Evolutionary conservation across 495 filamentous ascomycete species (phyloP).

Genomic region (Halenospora varia): DNA sequence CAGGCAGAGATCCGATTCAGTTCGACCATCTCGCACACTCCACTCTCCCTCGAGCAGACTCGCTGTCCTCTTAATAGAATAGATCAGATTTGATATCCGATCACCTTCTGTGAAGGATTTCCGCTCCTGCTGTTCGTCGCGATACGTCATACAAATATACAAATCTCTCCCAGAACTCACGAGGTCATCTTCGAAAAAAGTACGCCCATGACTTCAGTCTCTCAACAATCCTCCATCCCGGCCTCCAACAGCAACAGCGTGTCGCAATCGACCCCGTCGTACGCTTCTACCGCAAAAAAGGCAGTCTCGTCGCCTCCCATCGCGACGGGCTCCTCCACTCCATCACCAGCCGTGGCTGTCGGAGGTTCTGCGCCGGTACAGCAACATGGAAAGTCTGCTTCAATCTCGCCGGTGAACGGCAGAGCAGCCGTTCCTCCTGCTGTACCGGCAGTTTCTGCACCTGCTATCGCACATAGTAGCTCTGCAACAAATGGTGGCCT

Average conservation of each 20-base stretch:
- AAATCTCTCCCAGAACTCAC: slow-evolving; percentile 6
- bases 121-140: slow-evolving; percentile 4
- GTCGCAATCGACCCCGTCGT: slow-evolving; percentile 59
- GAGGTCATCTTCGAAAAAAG: slow-evolving; percentile 21
- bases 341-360: slow-evolving; percentile 59
- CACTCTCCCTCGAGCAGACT: slow-evolving; percentile 12
- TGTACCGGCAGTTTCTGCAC: slow-evolving; percentile 49
- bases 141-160: slow-evolving; percentile 19
- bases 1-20: slow-evolving; percentile 23
- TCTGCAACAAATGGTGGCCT: slow-evolving; percentile 56
- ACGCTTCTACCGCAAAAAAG: slow-evolving; percentile 78
- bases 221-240: slow-evolving; percentile 23
- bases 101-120: slow-evolving; percentile 22
- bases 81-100: slow-evolving; percentile 22
- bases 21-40: slow-evolving; percentile 23
- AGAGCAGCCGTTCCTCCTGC: slow-evolving; percentile 69
- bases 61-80: slow-evolving; percentile 10
- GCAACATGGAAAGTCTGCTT: slow-evolving; percentile 76
- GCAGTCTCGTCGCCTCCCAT: slow-evolving; percentile 58
- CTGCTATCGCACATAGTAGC: slow-evolving; percentile 38
- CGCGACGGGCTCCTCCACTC: slow-evolving; percentile 62
- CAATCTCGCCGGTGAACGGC: slow-evolving; percentile 80
- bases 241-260: slow-evolving; percentile 44
- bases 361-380: slow-evolving; percentile 59
- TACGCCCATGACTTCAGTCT: slow-evolving; percentile 28